A percentile compares a stretch with the other conserved stretches of the same genome.
Evolutionary conservation across 352 stramenopile species (phyloP).

Genomic region (Globisporangium nunn): DNA sequence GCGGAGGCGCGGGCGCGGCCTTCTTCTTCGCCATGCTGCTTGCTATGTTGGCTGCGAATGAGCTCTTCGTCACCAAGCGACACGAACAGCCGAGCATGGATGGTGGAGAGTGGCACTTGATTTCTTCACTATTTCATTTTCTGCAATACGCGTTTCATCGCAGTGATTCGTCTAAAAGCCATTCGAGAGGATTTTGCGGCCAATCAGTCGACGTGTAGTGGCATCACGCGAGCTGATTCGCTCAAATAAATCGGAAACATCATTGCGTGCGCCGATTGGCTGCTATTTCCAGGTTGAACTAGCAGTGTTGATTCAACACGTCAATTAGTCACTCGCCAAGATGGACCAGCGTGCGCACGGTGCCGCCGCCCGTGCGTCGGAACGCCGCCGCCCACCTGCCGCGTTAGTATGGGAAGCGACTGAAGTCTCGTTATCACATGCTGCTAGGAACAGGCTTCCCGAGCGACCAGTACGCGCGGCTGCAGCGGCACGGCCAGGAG

Average conservation of each 20-base stretch:
- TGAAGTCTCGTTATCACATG: too few species aligned
- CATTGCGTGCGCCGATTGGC: neutral
- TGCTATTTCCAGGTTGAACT: constrained; percentile 9
- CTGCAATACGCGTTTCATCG: neutral
- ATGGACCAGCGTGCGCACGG: constrained; percentile 9
- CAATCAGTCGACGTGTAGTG: neutral
- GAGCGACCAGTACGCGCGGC: constrained; percentile 8
- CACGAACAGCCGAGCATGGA: constrained; percentile 7
- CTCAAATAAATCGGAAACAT: neutral
- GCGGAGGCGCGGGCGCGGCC: neutral
- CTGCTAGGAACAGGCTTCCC: constrained; percentile 5
- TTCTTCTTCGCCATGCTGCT: neutral
- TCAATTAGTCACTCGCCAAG: neutral
- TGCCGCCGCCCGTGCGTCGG: neutral
- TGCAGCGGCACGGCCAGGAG: constrained; percentile 22
- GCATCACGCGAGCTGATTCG: constrained; percentile 1
- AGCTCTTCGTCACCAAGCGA: constrained; percentile 17
- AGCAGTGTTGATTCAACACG: constrained; percentile 14
- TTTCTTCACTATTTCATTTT: neutral
- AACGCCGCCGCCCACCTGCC: neutral
- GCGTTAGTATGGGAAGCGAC: too few species aligned
- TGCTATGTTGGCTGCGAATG: neutral
- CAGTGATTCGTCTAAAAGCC: constrained; percentile 1
- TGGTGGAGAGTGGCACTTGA: constrained; percentile 8
- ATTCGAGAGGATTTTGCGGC: neutral